Evolutionary conservation across 805 yeast species (phyloP).

Genomic region (Kodamaea kaohsiungensis): DNA sequence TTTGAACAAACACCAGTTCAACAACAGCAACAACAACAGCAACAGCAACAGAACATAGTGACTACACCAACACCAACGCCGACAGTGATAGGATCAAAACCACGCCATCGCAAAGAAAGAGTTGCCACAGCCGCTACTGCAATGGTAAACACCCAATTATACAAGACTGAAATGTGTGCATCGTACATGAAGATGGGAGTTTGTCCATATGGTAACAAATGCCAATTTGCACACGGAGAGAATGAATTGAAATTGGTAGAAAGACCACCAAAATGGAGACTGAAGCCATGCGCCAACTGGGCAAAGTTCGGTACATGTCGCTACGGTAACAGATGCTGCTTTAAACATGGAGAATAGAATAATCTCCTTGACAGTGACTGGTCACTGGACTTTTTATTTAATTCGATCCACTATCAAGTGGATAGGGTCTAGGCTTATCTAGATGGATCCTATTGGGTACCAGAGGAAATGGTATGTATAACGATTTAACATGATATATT

Average conservation of each 20-base stretch:
- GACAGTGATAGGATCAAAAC: not conserved
- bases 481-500: not conserved
- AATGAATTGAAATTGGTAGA: conserved; percentile 71
- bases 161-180: conserved; percentile 89
- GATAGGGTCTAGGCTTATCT: not conserved
- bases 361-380: conserved; percentile 2
- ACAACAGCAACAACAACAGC: not conserved
- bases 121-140: not conserved
- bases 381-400: conserved; percentile 3
- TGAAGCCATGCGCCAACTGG: conserved; percentile 92
- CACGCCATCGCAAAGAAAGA: not conserved
- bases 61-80: not conserved
- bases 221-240: conserved; percentile 93
- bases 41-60: not conserved
- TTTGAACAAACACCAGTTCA: not conserved
- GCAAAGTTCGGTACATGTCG: conserved; percentile 76
- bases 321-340: conserved; percentile 89
- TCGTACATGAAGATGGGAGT: conserved; percentile 64
- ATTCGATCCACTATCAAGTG: not conserved
- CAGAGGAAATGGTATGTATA: not conserved
- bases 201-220: conserved; percentile 88
- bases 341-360: conserved; percentile 53
- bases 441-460: not conserved
- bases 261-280: conserved; percentile 82
- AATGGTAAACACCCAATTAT: conserved; percentile 60